These are phyloP conservation scores for Lipomyces kockii DNA, from an alignment of 805 yeast species.

Conservation along the genomic window DNA sequence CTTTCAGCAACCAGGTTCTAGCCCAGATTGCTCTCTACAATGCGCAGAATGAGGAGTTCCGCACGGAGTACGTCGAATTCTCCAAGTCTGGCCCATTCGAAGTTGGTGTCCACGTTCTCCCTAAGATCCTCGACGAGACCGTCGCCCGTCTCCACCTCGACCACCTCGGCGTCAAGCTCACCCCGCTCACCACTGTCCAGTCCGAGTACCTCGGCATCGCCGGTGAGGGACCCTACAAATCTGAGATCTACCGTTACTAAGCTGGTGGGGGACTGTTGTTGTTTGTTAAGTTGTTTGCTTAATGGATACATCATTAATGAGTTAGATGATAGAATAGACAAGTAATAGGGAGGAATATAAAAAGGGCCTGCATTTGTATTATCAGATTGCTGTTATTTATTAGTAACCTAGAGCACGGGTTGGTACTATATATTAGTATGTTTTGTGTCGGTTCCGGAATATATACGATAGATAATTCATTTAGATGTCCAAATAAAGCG, in stretches of 20 bases:
- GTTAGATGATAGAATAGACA: background rate
- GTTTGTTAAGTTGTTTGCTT: background rate
- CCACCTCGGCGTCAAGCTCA: conserved; percentile 89
- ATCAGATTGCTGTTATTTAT: background rate
- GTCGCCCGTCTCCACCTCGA: conserved; percentile 96
- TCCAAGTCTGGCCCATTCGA: conserved; percentile 89
- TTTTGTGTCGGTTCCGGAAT: background rate
- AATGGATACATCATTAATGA: background rate
- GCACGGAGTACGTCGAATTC: conserved; percentile 82
- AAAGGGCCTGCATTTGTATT: background rate
- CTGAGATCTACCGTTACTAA: conserved; percentile 97
- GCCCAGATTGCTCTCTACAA: conserved; percentile 98
- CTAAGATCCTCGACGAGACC: conserved; percentile 98
- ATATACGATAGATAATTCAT: background rate
- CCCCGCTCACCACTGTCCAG: conserved; percentile 76
- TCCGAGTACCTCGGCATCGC: conserved; percentile 94
- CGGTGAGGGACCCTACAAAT: conserved; percentile 94
- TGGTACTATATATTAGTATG: background rate
- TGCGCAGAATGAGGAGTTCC: conserved; percentile 79
- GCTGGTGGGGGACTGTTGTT: conserved; percentile 2
- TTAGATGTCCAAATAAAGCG: background rate
- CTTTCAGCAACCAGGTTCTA: conserved; percentile 98
- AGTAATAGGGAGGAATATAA: background rate
- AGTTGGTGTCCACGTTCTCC: conserved; percentile 92
- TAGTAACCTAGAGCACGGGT: background rate